Base-by-base conservation (phyloP, 2,329 filamentous ascomycete species). In the Penicillium sp. region DNA sequence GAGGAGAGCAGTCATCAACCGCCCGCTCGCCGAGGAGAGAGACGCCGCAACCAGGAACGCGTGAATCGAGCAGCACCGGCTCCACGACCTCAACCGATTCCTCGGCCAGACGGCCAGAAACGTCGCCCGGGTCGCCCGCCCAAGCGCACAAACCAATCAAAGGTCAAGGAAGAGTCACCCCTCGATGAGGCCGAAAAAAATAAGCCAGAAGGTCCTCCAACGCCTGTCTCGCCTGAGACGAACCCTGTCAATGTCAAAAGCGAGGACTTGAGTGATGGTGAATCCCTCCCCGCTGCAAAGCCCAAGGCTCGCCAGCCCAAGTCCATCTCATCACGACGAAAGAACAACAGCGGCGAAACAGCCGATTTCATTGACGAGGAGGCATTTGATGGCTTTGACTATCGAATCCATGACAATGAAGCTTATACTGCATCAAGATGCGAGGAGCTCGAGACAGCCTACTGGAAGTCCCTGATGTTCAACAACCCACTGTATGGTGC, bases 401-500 rank as follows among this genome's bases (percentile, higher is more conserved):
- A 96, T 61, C 80, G 79, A 32, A 84, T 95, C 66, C 81, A 90
- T 31, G 74, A 77, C 50, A 76, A 87, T 20, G 85, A 89, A 4
- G 87, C 96, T 37, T 98, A 84, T 60, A 94, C 88, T 0, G 76
- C 83, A 0, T 90, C 96, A 62, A 78, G 93, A 42, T 96, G 92
- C 59, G 87, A 93, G 52, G 92, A 98, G 60, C 75, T 98, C 4
- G 92, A 98, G 65, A 83, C 86, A 36, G 83, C 82, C 29, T 98
- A 98, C 67, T 98, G 92, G 92, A 95, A 93, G 67, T 95, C 87
- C 1, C 74, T 98, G 45, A 95, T 89, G 14, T 98, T 93, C 66
- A 93, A 90, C 31, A 82, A 86, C 39, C 92, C 92, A 0, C 78
- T 98, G 62, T 98, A 98, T 54, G 92, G 92, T 35, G 92, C 92